phyloP scores from a whole-genome alignment of 208 protist species.

The Leishmania turanica region DNA sequence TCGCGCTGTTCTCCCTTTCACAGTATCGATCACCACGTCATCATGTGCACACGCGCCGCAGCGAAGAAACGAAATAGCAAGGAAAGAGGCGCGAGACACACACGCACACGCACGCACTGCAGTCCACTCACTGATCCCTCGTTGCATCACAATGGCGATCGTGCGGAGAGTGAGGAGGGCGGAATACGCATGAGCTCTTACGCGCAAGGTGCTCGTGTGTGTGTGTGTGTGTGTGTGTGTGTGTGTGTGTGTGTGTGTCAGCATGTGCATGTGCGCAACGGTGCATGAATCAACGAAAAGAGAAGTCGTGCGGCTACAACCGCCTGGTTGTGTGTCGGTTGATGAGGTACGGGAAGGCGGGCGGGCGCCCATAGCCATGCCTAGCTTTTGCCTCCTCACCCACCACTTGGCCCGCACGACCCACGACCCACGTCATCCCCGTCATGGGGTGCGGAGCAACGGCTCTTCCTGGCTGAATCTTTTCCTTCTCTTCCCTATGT shows the following conservation, averaged over 20 bases:
- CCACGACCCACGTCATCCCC: not conserved
- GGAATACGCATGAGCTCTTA: not conserved
- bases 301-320: not conserved
- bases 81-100: conserved; percentile 7
- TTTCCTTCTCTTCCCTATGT: conserved; percentile 2
- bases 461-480: not conserved
- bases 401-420: not conserved
- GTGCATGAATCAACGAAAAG: not conserved
- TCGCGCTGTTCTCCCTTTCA: not conserved
- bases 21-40: not conserved
- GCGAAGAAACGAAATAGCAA: conserved; percentile 5
- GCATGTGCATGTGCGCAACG: not conserved
- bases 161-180: not conserved
- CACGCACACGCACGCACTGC: conserved; percentile 3
- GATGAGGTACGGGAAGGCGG: not conserved
- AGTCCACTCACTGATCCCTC: not conserved
- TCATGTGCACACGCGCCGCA: not conserved
- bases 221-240: not conserved
- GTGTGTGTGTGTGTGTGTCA: not conserved
- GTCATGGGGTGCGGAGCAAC: not conserved
- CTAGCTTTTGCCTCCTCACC: not conserved
- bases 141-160: not conserved
- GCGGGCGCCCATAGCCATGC: not conserved
- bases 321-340: not conserved
- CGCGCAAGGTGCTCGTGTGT: not conserved